These are phyloP conservation scores for Phytophthora tubulina DNA, from an alignment of 352 stramenopile genomes.

Conservation along the genomic window DNA sequence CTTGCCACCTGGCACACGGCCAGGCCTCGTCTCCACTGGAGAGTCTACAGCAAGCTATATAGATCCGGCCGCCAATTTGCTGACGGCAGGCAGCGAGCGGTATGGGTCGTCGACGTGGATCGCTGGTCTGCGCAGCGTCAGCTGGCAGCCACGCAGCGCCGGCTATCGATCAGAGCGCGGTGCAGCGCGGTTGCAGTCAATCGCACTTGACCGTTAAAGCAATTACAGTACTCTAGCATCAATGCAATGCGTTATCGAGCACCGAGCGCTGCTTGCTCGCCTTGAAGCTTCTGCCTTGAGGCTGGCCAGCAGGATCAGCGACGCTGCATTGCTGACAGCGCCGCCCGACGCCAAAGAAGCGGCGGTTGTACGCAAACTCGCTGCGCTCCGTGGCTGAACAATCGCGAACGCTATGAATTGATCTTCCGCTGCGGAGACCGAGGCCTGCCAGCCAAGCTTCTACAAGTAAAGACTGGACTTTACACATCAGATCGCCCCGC, in stretches of 20 bases:
- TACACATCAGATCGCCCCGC: slow-evolving; percentile 23
- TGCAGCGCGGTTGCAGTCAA: slow-evolving; percentile 7
- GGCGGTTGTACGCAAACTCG: not conserved
- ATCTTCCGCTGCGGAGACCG: not conserved
- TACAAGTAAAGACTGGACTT: slow-evolving; percentile 27
- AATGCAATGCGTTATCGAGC: no score
- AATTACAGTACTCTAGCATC: no score
- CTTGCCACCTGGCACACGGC: slow-evolving; percentile 7
- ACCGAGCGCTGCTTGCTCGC: not conserved
- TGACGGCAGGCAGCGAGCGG: slow-evolving; percentile 9
- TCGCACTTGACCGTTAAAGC: not conserved
- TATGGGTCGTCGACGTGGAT: slow-evolving; percentile 8
- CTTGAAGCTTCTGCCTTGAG: not conserved
- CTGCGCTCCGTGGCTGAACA: not conserved
- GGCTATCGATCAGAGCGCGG: slow-evolving; percentile 21
- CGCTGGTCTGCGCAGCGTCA: not conserved
- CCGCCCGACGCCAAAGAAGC: not conserved
- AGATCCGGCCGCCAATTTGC: not conserved
- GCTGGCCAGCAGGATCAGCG: not conserved
- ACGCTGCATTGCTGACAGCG: not conserved
- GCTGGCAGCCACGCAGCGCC: not conserved
- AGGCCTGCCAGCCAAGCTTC: slow-evolving; percentile 23
- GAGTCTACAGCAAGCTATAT: not conserved
- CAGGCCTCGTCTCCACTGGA: not conserved
- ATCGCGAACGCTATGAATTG: not conserved